Percentiles rank a stretch among this genome's conserved stretches.
phyloP scores from a whole-genome alignment of 1,139 yeast species.

The Kodamaea sp. region DNA sequence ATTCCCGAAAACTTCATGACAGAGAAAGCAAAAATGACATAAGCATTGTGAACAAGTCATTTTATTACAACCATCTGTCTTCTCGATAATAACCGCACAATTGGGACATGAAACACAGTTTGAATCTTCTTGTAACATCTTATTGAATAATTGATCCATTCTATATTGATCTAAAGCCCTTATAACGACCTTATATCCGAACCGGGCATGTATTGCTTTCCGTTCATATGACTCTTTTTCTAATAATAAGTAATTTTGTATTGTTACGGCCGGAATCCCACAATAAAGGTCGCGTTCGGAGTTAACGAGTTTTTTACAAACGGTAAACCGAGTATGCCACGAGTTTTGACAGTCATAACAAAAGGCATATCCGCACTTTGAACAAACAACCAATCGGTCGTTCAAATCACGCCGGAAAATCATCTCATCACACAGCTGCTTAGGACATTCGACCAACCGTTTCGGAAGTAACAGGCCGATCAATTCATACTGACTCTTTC shows the following conservation, averaged over 20 bases:
- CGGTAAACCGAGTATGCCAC: slow-evolving; percentile 60
- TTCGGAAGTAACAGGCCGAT: slow-evolving; percentile 47
- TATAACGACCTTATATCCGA: slow-evolving; percentile 46
- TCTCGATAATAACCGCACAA: slow-evolving; percentile 53
- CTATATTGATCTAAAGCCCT: slow-evolving; percentile 43
- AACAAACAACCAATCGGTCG: slow-evolving; percentile 53
- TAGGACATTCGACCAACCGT: slow-evolving; percentile 52
- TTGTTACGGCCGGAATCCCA: slow-evolving; percentile 41
- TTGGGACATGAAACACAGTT: slow-evolving; percentile 52
- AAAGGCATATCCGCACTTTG: slow-evolving; percentile 52
- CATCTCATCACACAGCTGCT: slow-evolving; percentile 39
- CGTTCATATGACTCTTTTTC: slow-evolving; percentile 28
- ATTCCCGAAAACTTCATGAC: slow-evolving; percentile 42
- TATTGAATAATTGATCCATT: slow-evolving; percentile 48
- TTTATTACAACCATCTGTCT: slow-evolving; percentile 65
- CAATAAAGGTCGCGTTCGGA: slow-evolving; percentile 22
- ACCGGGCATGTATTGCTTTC: slow-evolving; percentile 39
- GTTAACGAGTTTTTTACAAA: slow-evolving; percentile 33
- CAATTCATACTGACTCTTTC: slow-evolving; percentile 40
- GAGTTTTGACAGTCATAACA: slow-evolving; percentile 59
- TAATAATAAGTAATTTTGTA: slow-evolving; percentile 37
- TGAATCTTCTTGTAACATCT: slow-evolving; percentile 39
- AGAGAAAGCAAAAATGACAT: slow-evolving; percentile 53
- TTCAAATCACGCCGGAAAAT: slow-evolving; percentile 48
- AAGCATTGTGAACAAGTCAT: slow-evolving; percentile 56